These are phyloP conservation scores for Penicillium daleae DNA, from an alignment of 495 filamentous ascomycete species.

Conservation along the genomic window DNA sequence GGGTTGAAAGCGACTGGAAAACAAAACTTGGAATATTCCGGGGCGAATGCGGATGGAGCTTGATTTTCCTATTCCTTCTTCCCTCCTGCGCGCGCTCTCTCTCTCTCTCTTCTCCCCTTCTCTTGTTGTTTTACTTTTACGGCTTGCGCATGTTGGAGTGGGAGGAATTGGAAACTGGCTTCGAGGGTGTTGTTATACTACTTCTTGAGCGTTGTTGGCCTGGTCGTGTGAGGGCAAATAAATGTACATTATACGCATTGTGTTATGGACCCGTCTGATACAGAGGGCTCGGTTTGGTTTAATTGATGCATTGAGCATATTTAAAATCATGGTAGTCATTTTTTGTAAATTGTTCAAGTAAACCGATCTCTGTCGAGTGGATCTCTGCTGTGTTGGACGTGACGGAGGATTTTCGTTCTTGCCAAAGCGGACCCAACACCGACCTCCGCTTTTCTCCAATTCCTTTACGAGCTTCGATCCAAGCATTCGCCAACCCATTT, in stretches of 20 bases:
- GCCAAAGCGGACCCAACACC: slow-evolving; percentile 10
- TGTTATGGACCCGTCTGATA: slow-evolving; percentile 42
- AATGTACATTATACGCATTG: slow-evolving; percentile 54
- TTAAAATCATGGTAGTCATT: not conserved
- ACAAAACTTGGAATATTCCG: slow-evolving; percentile 18
- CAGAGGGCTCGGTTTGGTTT: slow-evolving; percentile 33
- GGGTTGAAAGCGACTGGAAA: not conserved
- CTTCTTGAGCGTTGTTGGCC: slow-evolving; percentile 34
- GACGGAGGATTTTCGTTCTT: not conserved
- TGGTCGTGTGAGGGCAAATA: slow-evolving; percentile 40
- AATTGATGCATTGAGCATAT: slow-evolving; percentile 39
- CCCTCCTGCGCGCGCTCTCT: slow-evolving; percentile 10
- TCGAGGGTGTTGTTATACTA: slow-evolving; percentile 26
- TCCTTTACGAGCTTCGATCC: not conserved
- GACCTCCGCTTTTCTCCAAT: slow-evolving; percentile 20
- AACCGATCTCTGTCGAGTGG: not conserved
- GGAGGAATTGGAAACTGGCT: slow-evolving; percentile 6
- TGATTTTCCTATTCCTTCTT: slow-evolving; percentile 21
- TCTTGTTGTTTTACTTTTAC: slow-evolving; percentile 20
- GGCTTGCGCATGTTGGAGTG: slow-evolving; percentile 11
- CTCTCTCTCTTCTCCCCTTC: slow-evolving; percentile 29
- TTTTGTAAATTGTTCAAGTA: not conserved
- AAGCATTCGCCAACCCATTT: slow-evolving; percentile 16
- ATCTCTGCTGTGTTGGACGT: not conserved
- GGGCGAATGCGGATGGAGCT: slow-evolving; percentile 25